A percentile compares a stretch with the other conserved stretches of the same genome.
phyloP scores from a whole-genome alignment of 257 asterid genomes.

The Solanum raphanifolium region DNA sequence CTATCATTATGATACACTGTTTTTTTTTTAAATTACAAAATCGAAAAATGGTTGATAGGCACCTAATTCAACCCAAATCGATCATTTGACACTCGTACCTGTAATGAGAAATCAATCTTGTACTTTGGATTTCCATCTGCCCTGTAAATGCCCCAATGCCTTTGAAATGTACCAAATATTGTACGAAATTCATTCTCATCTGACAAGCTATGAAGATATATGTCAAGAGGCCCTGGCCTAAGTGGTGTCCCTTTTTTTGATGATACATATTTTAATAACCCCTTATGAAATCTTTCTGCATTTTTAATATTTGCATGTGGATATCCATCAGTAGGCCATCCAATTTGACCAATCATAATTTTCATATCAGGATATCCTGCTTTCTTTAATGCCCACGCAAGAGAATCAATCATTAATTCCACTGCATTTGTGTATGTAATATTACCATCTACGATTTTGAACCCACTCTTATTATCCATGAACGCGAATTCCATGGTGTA shows the following conservation, averaged over 20 bases:
- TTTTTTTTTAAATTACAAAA: not conserved
- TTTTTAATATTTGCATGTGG: conserved; percentile 4
- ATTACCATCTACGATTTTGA: conserved; percentile 9
- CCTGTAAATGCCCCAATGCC: conserved; percentile 53
- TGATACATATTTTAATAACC: conserved; percentile 14
- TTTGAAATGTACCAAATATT: conserved; percentile 7
- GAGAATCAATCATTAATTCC: conserved; percentile 33
- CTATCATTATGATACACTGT: not conserved
- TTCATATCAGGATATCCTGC: conserved; percentile 12
- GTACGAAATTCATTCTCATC: conserved; percentile 28
- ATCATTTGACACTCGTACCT: not conserved
- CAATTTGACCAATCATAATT: conserved; percentile 31
- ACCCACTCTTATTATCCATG: conserved; percentile 17
- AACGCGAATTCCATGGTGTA: conserved; percentile 24
- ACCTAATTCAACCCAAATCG: not conserved
- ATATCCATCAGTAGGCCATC: conserved; percentile 59
- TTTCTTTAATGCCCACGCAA: conserved; percentile 22
- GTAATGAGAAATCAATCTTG: conserved; percentile 25
- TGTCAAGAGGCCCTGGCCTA: conserved; percentile 25
- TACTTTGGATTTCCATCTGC: conserved; percentile 43
- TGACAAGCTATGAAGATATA: conserved; percentile 19
- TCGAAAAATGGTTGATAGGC: not conserved
- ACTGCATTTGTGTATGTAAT: conserved; percentile 25
- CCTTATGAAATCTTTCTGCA: conserved; percentile 30
- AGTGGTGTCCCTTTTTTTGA: conserved; percentile 36